A percentile compares a stretch with the other conserved stretches of the same genome.
Evolutionary conservation across 495 filamentous ascomycete species (phyloP).

Genomic region (Cercophora scortea): DNA sequence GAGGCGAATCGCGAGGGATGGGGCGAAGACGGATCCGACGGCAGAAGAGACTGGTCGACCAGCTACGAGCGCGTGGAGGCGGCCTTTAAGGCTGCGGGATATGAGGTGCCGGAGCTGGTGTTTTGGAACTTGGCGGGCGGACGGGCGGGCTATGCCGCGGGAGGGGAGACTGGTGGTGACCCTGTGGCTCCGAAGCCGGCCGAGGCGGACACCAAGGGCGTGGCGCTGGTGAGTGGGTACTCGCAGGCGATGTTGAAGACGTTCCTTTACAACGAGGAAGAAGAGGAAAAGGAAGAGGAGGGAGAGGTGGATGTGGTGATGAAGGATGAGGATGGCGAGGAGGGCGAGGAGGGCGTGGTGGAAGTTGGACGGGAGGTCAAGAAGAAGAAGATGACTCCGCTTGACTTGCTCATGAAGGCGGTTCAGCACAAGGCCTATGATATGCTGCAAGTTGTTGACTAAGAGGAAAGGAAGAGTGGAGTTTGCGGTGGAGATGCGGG

Average conservation of each 20-base stretch:
- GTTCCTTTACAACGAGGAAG: conserved; percentile 34
- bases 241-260: conserved; percentile 42
- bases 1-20: conserved; percentile 5
- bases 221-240: conserved; percentile 38
- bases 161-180: conserved; percentile 2
- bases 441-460: conserved; percentile 38
- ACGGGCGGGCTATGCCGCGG: conserved; percentile 10
- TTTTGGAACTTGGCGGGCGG: conserved; percentile 43
- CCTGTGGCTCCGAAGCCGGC: conserved; percentile 32
- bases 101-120: conserved; percentile 39
- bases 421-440: conserved; percentile 32
- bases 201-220: conserved; percentile 22
- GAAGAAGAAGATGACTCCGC: conserved; percentile 27
- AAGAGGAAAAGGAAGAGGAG: conserved; percentile 22
- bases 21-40: too few relatives aligned
- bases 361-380: conserved; percentile 2
- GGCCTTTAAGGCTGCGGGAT: conserved; percentile 31
- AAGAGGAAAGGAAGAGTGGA: not conserved
- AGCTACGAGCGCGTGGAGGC: conserved; percentile 33
- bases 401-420: conserved; percentile 31
- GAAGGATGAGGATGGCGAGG: conserved; percentile 1
- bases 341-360: conserved; percentile 17
- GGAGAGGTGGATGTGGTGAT: not conserved
- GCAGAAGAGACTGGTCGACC: conserved; percentile 16
- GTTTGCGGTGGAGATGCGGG: not conserved